A percentile compares a stretch with the other conserved stretches of the same genome.
phyloP scores from a whole-genome alignment of 352 stramenopile genomes.

The Pythium apleroticum region DNA sequence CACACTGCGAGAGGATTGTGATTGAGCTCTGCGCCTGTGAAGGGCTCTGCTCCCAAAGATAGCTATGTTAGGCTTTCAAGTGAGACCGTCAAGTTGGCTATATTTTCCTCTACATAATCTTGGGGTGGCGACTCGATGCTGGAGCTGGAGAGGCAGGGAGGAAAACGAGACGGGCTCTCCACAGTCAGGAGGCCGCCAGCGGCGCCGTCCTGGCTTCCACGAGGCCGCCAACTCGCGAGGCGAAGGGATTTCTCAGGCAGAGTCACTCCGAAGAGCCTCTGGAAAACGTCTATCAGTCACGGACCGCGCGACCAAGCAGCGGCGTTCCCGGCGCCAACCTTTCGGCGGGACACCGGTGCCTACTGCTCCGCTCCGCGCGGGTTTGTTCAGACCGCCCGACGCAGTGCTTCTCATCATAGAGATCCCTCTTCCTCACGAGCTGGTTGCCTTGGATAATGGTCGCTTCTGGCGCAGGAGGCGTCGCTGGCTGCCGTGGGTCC shows the following conservation, averaged over 20 bases:
- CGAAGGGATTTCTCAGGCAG: constrained; percentile 57
- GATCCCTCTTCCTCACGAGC: constrained; percentile 30
- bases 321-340: constrained; percentile 54
- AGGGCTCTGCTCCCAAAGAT: background rate
- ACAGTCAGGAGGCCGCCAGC: background rate
- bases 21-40: background rate
- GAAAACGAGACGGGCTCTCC: constrained; percentile 3
- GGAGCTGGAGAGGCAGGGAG: background rate
- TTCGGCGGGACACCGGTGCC: constrained; percentile 55
- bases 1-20: background rate
- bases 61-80: background rate
- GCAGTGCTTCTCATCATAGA: constrained; percentile 84
- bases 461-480: background rate
- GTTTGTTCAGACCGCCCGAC: constrained; percentile 88
- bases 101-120: background rate
- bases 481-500: background rate
- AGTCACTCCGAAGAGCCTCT: constrained; percentile 39
- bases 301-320: constrained; percentile 31
- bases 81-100: background rate
- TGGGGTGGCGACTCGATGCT: background rate
- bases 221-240: background rate
- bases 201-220: background rate
- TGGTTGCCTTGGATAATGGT: background rate
- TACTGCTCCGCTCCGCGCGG: constrained; percentile 25
- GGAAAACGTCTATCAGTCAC: constrained; percentile 81